phyloP scores from a whole-genome alignment of 1,284 basidiomycete genomes.

The Sporisorium graminicola region DNA sequence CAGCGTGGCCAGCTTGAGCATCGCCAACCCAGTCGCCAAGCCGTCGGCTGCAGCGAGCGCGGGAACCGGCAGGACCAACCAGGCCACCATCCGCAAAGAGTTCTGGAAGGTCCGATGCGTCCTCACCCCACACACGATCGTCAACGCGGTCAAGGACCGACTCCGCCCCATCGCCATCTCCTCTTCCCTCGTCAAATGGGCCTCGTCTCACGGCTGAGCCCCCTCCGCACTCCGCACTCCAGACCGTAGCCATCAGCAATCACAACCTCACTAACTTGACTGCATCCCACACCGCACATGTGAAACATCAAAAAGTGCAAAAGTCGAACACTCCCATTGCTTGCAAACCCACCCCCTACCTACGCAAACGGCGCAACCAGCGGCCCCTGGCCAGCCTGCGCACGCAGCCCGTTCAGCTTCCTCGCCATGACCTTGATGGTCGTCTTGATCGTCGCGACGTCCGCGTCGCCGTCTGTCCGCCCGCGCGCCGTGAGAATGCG shows the following conservation, averaged over 20 bases:
- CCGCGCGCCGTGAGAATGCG: constrained; percentile 29
- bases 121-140: constrained; percentile 11
- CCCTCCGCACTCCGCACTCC: no score
- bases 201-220: constrained; percentile 31
- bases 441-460: constrained; percentile 37
- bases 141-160: constrained; percentile 32
- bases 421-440: constrained; percentile 46
- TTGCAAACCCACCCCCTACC: background rate
- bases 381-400: constrained; percentile 13
- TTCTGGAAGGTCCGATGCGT: constrained; percentile 48
- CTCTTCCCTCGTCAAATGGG: constrained; percentile 45
- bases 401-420: constrained; percentile 27
- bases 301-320: no score
- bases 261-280: background rate
- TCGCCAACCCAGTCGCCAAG: constrained; percentile 35
- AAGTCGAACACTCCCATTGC: background rate
- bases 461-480: constrained; percentile 22
- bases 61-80: constrained; percentile 24
- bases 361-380: constrained; percentile 30
- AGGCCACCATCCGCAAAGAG: constrained; percentile 41
- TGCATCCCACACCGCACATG: no score
- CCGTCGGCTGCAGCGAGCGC: constrained; percentile 5
- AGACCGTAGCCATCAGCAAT: no score
- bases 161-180: constrained; percentile 17
- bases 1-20: constrained; percentile 18